Evolutionary conservation across 805 yeast genomes (phyloP), one percentile per base, ranked within the genome.

Genomic region (Starmerella vaccinii): DNA sequence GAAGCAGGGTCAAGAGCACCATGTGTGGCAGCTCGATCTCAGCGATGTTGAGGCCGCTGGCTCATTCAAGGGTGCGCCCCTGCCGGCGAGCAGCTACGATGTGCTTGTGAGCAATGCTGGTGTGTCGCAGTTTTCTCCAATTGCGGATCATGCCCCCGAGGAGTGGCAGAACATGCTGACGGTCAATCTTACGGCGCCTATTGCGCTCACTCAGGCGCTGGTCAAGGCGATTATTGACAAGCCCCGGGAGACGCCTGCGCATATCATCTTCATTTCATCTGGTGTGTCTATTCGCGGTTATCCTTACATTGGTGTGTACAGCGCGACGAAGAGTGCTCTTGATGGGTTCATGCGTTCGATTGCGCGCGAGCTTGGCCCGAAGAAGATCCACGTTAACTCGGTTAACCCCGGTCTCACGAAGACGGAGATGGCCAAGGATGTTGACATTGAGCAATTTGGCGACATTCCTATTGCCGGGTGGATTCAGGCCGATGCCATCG

Each of bases 21-120:
- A 56, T 13, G 29, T 49, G 1, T 47, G 54, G 57, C 43, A 39
- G 1, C 46, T 51, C 12, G 64, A 55, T 47, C 41, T 56, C 47
- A 45, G 47, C n/a, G 51, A 47, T 21, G 48, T 49, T 8, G 49
- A n/a, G 5, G 47, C 49, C 2, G 41, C 37, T 7, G 26, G 33
- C 30, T 21, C 18, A 16, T n/a, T 54, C 12, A 23, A 46, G 3
- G 45, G 49, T 16, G 50, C 56, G 0, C 63, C 70, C 4, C 70
- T 75, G 27, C 71, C 78, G 2, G 65, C 82, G 18, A 19, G 32
- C 5, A 23, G 44, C 24, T 55, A 41, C 49, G 29, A 24, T 4
- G 37, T 33, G 18, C 49, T 47, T 18, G 69, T 82, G 23, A 82
- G 82, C 58, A 53, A 64, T 26, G 73, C 72, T 66, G 88, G 95